A percentile compares a stretch with the other conserved stretches of the same genome.
These are phyloP conservation scores for Eucommia ulmoides DNA, from an alignment of 257 asterid genomes.

Conservation along the genomic window DNA sequence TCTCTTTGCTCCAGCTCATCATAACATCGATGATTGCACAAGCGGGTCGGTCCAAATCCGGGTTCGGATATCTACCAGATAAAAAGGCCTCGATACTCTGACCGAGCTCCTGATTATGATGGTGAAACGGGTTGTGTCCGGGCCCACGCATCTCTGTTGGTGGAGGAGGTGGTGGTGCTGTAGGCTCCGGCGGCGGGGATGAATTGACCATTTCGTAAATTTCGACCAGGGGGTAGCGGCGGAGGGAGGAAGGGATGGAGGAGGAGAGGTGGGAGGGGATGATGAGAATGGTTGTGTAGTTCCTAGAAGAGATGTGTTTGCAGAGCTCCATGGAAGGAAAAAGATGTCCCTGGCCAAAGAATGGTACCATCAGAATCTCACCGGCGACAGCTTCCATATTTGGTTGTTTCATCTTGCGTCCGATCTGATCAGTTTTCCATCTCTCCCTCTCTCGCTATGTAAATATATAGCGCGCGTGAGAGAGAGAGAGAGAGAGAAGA, in stretches of 20 bases:
- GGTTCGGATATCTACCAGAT: conserved; percentile 13
- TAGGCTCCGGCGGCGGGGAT: conserved; percentile 9
- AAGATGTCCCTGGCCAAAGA: conserved; percentile 77
- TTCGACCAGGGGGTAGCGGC: conserved; percentile 8
- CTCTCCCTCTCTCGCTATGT: too few species aligned
- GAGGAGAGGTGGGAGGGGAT: conserved; percentile 58
- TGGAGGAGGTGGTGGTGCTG: too few species aligned
- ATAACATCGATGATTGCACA: conserved; percentile 58
- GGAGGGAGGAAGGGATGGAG: conserved; percentile 24
- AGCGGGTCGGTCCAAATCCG: conserved; percentile 22
- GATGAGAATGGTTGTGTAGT: conserved; percentile 33
- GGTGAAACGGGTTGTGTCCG: conserved; percentile 6
- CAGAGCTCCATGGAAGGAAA: conserved; percentile 59
- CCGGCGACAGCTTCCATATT: conserved; percentile 25
- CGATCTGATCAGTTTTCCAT: too few species aligned
- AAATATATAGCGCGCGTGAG: too few species aligned
- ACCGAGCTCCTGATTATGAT: conserved; percentile 21
- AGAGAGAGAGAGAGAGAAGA: background rate
- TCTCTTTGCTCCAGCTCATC: conserved; percentile 66
- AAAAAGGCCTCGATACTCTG: conserved; percentile 38
- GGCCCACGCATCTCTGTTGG: background rate
- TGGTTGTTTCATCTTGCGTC: too few species aligned
- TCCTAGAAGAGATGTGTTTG: conserved; percentile 28
- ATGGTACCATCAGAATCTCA: conserved; percentile 58
- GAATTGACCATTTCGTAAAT: conserved; percentile 21